Conservation (phyloP, 2,329 filamentous ascomycete species). For the Lasiodiplodia sp. region DNA sequence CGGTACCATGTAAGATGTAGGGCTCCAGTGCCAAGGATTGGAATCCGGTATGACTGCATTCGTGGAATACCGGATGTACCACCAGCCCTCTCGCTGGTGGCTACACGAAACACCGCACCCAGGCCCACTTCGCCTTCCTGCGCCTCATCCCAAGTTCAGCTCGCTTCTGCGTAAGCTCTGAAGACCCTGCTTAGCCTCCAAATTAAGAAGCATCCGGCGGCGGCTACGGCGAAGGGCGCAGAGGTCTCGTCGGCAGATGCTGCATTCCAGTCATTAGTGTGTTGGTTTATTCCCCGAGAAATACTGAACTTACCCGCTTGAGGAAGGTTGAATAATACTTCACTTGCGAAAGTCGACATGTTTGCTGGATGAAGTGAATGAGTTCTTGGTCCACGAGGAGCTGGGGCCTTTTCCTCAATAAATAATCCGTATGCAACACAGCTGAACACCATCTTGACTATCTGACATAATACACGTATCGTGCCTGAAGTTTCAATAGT, state of each 20-base stretch:
- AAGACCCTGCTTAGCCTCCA: conserved; percentile 18
- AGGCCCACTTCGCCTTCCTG: background rate
- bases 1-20: background rate
- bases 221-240: background rate
- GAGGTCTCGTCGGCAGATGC: background rate
- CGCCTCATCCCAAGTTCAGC: background rate
- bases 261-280: background rate
- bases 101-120: background rate
- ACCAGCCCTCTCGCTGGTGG: background rate
- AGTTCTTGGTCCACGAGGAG: background rate
- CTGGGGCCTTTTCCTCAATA: background rate
- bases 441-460: background rate
- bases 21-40: background rate
- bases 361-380: background rate
- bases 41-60: background rate
- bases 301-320: background rate
- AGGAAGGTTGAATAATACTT: background rate
- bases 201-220: conserved; percentile 13
- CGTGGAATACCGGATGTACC: background rate
- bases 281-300: background rate
- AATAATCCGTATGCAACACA: background rate
- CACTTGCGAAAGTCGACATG: background rate
- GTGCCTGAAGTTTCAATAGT: background rate
- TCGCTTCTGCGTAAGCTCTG: conserved; percentile 7
- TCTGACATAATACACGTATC: background rate